Base-by-base conservation (phyloP, 345 rosid genomes). In the Stellera chamaejasme region DNA sequence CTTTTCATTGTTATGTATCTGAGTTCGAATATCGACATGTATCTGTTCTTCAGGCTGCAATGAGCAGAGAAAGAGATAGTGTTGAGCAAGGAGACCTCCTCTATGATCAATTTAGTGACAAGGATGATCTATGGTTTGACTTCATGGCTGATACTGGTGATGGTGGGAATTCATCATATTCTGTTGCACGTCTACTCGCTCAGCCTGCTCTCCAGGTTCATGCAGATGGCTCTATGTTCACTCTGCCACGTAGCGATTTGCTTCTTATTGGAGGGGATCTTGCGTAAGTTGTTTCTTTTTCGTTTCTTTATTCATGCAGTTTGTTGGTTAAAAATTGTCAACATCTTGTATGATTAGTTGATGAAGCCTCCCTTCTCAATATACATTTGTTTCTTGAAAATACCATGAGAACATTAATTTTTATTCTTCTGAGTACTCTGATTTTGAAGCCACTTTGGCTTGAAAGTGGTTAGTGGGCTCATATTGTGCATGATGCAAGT, bases 81-180 rank as follows among this genome's bases (percentile, higher is more conserved):
- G 69, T 62, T 52, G 67, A 66, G 61, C 75, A 67, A 49, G 70
- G 76, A 42, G 96, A 89, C 61, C 71, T 84, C 52, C 66, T 93
- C 36, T 87, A 77, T 56, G 96, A 93, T 70, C 97, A 93, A 63
- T 79, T 87, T 52, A 72, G 81, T 58, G 85, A 87, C 54, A 77
- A 79, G 63, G 78, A 81, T 8, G 91, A 83, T 39, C 67, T 93
- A 42, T 93, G 99, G 99, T 93, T 93, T 81, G 99, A 93, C 64
- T 93, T 93, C 78, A 87, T 93, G 92, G 99, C 97, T 69, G 99
- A 87, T 75, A 93, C 99, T 48, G 99, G 99, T 71, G 99, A 93
- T 75, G 97, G 99, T 69, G 99, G 99, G 43, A 93, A 93, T 64
- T 89, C 99, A 43, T 87, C 99, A 11, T 93, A 93, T 59, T 25